Evolutionary conservation across 805 yeast species (phyloP), one percentile per base, ranked within the genome.

Genomic region (Ogataea kodamae): DNA sequence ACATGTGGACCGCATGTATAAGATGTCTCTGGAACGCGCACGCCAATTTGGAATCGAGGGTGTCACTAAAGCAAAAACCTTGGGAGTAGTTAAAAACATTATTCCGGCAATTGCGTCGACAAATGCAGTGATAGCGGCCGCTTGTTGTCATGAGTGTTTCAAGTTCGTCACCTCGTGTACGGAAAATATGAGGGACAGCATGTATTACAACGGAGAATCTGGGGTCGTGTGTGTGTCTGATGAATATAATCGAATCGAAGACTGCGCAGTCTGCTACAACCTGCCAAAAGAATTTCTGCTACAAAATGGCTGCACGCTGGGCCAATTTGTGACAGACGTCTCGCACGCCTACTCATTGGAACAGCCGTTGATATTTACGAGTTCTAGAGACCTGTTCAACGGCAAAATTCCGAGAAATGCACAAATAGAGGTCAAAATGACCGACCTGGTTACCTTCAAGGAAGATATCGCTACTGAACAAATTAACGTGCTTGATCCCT

Each of bases 71-170:
- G 62, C 70, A 30, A 70, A 84, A 23, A 78, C 92, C 0, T 68
- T 85, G 33, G 97, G 97, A 0, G 94, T 90, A 20, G 85, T 87
- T 33, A 90, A 90, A 56, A 81, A 81, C 50, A 89, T 90, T 40
- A 82, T 90, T 7, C 98, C 98, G 0, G 89, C 96, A 2, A 84
- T 89, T 34, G 96, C 96, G 1, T 81, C 95, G 2, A 89, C 97
- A 0, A 90, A 92, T 56, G 95, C 97, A 2, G 72, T 90, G 14
- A 75, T 90, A 19, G 96, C 97, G 0, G 94, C 92, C 0, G 70
- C 87, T 5, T 84, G 95, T 55, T 82, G 92, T 52, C 83, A 82
- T 43, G 96, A 88, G 56, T 85, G 82, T 2, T 74, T 86, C 57
- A 89, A 89, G 52, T 65, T 88, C 15, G 70, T 85, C 25, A 77